phyloP scores from a whole-genome alignment of 1,139 yeast species.

The Magnusiomyces ingens region DNA sequence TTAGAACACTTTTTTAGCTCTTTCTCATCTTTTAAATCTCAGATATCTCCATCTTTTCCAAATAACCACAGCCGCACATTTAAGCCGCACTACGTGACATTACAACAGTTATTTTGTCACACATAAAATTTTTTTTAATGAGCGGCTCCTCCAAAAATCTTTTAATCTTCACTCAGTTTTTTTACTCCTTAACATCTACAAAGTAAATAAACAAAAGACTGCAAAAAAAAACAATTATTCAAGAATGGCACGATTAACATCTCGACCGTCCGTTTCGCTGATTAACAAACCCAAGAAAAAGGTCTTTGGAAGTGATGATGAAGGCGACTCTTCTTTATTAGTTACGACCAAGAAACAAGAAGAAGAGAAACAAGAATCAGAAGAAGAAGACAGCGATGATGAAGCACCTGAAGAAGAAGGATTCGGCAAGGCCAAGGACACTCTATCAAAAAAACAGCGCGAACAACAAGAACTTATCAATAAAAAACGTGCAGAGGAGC shows the following conservation, averaged over 20 bases:
- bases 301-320: conserved; percentile 1
- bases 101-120: too few species aligned
- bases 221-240: too few species aligned
- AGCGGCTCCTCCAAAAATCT: too few species aligned
- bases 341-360: background rate
- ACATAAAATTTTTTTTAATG: too few species aligned
- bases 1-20: too few species aligned
- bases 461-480: background rate
- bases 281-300: background rate
- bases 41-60: too few species aligned
- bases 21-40: too few species aligned
- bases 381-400: conserved; percentile 1
- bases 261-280: background rate
- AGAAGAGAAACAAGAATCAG: background rate
- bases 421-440: background rate
- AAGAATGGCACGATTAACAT: background rate
- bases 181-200: too few species aligned
- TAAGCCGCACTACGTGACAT: too few species aligned
- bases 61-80: too few species aligned
- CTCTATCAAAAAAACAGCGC: background rate
- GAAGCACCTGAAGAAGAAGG: conserved; percentile 8
- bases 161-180: too few species aligned
- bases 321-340: background rate
- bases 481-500: background rate
- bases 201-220: too few species aligned